A percentile compares a stretch with the other conserved stretches of the same genome.
phyloP scores from a whole-genome alignment of 192 early-diverging fungal genomes.

The Geosiphon pyriformis region DNA sequence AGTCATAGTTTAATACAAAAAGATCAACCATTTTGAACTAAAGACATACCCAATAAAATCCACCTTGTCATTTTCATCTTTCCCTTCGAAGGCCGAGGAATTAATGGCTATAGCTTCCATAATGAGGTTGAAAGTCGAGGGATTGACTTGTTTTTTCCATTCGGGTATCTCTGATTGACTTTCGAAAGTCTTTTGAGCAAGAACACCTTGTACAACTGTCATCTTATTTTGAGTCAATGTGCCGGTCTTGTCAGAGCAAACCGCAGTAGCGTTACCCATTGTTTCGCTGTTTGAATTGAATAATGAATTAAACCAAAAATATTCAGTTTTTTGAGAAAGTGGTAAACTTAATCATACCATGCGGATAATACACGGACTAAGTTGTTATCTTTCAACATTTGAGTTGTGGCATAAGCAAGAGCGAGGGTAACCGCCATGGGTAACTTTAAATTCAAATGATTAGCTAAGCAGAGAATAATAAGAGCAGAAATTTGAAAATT shows the following conservation, averaged over 20 bases:
- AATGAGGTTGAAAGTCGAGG: slow-evolving; percentile 38
- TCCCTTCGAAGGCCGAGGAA: slow-evolving; percentile 70
- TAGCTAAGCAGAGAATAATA: no score
- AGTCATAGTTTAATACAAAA: neutral
- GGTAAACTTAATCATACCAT: slow-evolving; percentile 23
- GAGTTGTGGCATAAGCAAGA: slow-evolving; percentile 74
- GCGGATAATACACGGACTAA: slow-evolving; percentile 74
- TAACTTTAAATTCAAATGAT: slow-evolving; percentile 27
- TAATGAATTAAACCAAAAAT: neutral
- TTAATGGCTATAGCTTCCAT: slow-evolving; percentile 64
- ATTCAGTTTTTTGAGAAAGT: neutral
- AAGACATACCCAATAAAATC: slow-evolving; percentile 52
- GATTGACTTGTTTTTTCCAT: slow-evolving; percentile 45
- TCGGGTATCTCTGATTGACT: slow-evolving; percentile 36
- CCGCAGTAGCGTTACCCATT: slow-evolving; percentile 76
- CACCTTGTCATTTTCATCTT: slow-evolving; percentile 53
- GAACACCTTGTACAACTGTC: slow-evolving; percentile 64
- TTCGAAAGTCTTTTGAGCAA: slow-evolving; percentile 45
- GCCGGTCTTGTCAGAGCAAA: slow-evolving; percentile 87
- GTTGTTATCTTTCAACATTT: slow-evolving; percentile 79
- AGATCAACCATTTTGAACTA: neutral
- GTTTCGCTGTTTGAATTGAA: slow-evolving; percentile 49
- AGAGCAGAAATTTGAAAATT: no score
- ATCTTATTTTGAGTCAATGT: slow-evolving; percentile 82
- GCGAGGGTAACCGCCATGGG: slow-evolving; percentile 84